Evolutionary conservation across 768 basidiomycete genomes (phyloP), one percentile per base, ranked within the genome.

Genomic region (Boletellus emodensis): DNA sequence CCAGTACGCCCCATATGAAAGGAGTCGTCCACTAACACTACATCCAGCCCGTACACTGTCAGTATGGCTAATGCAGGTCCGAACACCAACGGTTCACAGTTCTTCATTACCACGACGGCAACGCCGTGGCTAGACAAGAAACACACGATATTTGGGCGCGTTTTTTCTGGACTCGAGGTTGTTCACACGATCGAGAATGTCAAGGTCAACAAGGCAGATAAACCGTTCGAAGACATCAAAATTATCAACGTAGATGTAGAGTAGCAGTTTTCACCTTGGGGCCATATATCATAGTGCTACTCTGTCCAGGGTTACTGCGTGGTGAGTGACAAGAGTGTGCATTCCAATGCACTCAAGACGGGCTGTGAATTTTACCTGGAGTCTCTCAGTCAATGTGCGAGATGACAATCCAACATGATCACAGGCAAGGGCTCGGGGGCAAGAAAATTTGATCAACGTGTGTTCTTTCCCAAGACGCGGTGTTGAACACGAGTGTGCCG

Each of bases 1-100:
- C 67, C 9, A 2, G 36, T 4, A 14, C 34, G 0, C 8, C 2
- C 30, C 11, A 12, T 20, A 22, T 28, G 38, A 38, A 18, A 15
- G 38, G 43, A 4, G 24, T 32, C 26, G 9, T 30, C n/a, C 41
- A 22, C 35, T 59, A 4, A 65, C 38, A 34, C 18, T 20, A 11
- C 38, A 11, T 54, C 18, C 54, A 93, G 91, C 48, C 95, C 96
- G 0, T 98, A 97, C 64, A 95, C 90, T 4, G 77, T 97, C 49
- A 93, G 90, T 62, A 95, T 96, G 94, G 92, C 92, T 8, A 94
- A 94, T 61, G 90, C 89, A 6, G 94, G 94, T 4, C 84, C 90
- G 7, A 72, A 71, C 40, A 96, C 94, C 33, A 97, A 97, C 64
- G 95, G 94, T 0, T 94, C 90, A 2, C 95, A 99, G 64, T 99